Evolutionary conservation across 805 yeast genomes (phyloP), one percentile per base, ranked within the genome.

Genomic region (Nakazawaea ishiwadae): DNA sequence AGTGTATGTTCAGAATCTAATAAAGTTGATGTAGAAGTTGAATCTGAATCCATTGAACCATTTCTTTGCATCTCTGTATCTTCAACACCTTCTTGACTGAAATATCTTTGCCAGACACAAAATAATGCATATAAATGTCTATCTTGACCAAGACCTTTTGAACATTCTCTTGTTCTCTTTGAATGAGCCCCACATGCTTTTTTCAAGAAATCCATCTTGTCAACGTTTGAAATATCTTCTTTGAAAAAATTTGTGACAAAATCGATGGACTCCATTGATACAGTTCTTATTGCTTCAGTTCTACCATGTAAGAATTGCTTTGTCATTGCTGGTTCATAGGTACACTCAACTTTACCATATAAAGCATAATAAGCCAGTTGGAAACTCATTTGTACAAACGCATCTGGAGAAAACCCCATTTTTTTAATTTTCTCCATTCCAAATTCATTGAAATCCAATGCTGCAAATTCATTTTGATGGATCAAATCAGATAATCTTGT

Each of bases 311-410:
- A 72, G 58, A 81, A 89, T 45, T 68, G 69, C 60, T 89, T 89
- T 4, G 96, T 90, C 97, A 89, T 89, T 7, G 96, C 96, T 2
- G 97, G 97, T 63, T 89, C 97, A 59, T 89, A 89, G 5, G 96
- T 87, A 49, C 95, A 85, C 60, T 88, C 97, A 30, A 88, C 91
- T 56, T 84, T 85, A 37, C 97, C 96, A 57, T 89, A 89, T 29
- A 89, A 70, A 0, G 96, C 95, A 56, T 86, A 89, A 60, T 88
- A 89, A 4, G 96, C 88, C 7, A 93, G 86, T 62, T 89, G 96
- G 68, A 88, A 87, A 18, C 89, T 83, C 91, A 89, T 87, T 60
- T 89, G 97, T 29, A 84, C 82, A 63, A 84, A 89, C 0, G 97
- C 97, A 68, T 89, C 97, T 0, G 97, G 97, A 2, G 95, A 84